phyloP scores from a whole-genome alignment of 2,329 filamentous ascomycete genomes.

The Microdochium trichocladiopsis region DNA sequence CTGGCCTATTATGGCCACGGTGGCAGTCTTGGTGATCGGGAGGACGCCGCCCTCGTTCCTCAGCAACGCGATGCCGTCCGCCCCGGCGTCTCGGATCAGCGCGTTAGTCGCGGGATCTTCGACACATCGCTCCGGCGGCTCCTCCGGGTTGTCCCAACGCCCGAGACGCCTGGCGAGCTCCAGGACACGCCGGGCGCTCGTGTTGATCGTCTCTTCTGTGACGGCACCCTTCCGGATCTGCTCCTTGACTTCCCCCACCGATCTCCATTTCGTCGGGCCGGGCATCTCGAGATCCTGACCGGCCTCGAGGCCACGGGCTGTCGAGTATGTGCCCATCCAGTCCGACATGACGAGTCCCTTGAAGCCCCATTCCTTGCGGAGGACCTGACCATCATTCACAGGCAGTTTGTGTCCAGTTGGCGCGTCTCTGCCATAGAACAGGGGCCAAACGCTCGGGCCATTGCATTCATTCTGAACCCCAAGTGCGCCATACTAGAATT shows the following conservation, averaged over 20 bases:
- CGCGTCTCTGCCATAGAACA: no score
- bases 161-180: neutral
- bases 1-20: constrained; percentile 48
- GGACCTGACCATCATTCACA: no score
- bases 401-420: no score
- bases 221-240: neutral
- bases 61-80: constrained; percentile 65
- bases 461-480: no score
- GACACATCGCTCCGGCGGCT: constrained; percentile 48
- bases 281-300: constrained; percentile 37
- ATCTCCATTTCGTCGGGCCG: constrained; percentile 9
- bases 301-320: constrained; percentile 26
- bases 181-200: neutral
- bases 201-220: neutral
- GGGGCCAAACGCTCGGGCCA: no score
- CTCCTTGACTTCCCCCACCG: neutral
- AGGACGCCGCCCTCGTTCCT: constrained; percentile 63
- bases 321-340: constrained; percentile 26
- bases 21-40: constrained; percentile 45
- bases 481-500: no score
- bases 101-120: constrained; percentile 53
- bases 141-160: constrained; percentile 19
- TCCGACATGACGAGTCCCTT: constrained; percentile 36
- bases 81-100: constrained; percentile 46
- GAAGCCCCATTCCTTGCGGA: constrained; percentile 54